Base-by-base conservation (phyloP, 495 filamentous ascomycete genomes). In the Hyaloscypha variabilis region DNA sequence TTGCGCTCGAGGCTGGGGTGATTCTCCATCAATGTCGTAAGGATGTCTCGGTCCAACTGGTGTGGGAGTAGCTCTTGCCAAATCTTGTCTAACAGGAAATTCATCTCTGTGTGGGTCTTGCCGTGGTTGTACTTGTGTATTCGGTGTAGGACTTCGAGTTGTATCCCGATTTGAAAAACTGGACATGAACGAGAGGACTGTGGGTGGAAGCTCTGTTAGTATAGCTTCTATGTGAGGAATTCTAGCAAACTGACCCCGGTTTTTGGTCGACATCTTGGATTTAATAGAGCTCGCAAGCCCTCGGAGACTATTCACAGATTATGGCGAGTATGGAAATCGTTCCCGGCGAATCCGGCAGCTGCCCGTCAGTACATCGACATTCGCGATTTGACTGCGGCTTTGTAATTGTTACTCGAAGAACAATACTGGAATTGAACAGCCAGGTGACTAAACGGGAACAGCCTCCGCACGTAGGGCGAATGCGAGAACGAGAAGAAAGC, bases 101-200 rank as follows among this genome's bases (percentile, higher is more conserved):
- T 67, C 59, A 52, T 68, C 31, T 60, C 49, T 61, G 26, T 34
- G 60, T 2, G 62, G 19, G 10, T 69, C 60, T 13, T 66, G 59
- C 34, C 36, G 60, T 19, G 57, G 29, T 29, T 54, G 70, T 56
- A 29, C 24, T 5, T 62, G 58, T 5, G 67, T 34, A 25, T 77
- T 69, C 54, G 75, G 77, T 36, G 78, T 76, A 49, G 67, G 58
- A 56, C 60, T 64, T 58, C 71, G 72, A 24, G 72, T 71, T 13
- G 78, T 75, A 60, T 78, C 78, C 74, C 76, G 73, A 74, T 75
- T 74, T 53, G 83, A 83, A 71, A 86, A 81, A 62, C 79, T 78
- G 69, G 83, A 81, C 77, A 87, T 86, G 78, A 86, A 87, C 71
- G 85, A 87, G 50, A 82, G 73, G 28, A 87, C 85, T 87, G 57